Base-by-base conservation (phyloP, 176 grass and related monocot genomes). In the Areca catechu region DNA sequence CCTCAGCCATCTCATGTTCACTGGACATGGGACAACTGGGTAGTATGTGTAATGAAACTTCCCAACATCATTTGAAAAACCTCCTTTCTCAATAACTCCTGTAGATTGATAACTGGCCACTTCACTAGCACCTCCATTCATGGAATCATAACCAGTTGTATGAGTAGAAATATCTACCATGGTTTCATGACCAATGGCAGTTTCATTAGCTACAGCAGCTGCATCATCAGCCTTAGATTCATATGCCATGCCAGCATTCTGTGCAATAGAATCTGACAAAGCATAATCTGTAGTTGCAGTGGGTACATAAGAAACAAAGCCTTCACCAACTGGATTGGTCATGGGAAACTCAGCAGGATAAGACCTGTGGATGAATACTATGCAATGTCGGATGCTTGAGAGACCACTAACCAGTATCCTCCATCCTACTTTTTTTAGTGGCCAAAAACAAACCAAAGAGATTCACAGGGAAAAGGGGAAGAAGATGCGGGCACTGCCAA, bases 371-470 rank as follows among this genome's bases (percentile, higher is more conserved):
- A 67, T 30, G 58, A 48, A 74, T 75, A 57, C 16, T 77, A 58
- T 30, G 65, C 18, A 25, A 51, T 62, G 37, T 50, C 51, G 4
- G 59, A 15, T 71, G 69, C 49, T 54, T 60, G 69, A 50, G 34
- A 27, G 3, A 52, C 24, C 50, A 71, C 37, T 34, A 58, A 63
- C 57, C 81, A 37, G 62, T 71, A 34, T 73, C 68, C 74, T 86
- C 91, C 86, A 95, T 95, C 51, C 51, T 50, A 37, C 50, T 27
- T n/a, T n/a, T n/a, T n/a, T n/a, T n/a, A n/a, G n/a, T n/a, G n/a
- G n/a, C n/a, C n/a, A n/a, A n/a, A n/a, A n/a, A n/a, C n/a, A n/a
- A n/a, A n/a, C n/a, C n/a, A n/a, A n/a, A n/a, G n/a, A n/a, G n/a
- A n/a, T n/a, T n/a, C n/a, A n/a, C n/a, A n/a, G n/a, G n/a, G n/a